Evolutionary conservation across 139 green algal species (phyloP).

Genomic region (Chlamydomonas incerta): DNA sequence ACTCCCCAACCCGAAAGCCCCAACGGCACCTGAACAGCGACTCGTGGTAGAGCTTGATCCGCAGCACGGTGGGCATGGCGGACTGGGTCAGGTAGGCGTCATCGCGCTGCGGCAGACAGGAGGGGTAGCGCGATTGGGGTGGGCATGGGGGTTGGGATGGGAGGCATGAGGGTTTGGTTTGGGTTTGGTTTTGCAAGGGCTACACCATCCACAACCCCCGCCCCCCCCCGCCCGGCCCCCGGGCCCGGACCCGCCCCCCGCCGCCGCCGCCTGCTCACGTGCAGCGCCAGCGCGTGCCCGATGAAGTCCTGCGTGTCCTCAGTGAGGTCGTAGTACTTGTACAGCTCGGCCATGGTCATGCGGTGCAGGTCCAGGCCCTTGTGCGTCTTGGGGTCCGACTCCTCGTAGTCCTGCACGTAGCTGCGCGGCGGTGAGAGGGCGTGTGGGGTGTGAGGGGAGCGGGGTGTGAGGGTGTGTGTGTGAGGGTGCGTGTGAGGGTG

Average conservation of each 20-base stretch:
- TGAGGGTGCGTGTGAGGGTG: too few relatives aligned
- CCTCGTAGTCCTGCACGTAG: constrained; percentile 96
- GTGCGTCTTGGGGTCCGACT: constrained; percentile 84
- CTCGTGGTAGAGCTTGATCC: constrained; percentile 98
- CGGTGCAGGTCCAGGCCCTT: constrained; percentile 86
- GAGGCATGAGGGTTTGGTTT: too few relatives aligned
- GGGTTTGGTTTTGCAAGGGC: too few relatives aligned
- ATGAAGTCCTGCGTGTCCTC: constrained; percentile 95
- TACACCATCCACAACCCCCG: too few relatives aligned
- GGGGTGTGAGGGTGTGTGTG: too few relatives aligned
- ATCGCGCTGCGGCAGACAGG: constrained; percentile 12
- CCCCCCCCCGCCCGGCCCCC: too few relatives aligned
- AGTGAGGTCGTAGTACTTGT: constrained; percentile 88
- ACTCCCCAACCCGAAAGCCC: too few relatives aligned
- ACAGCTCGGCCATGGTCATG: constrained; percentile 93
- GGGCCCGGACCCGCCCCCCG: too few relatives aligned
- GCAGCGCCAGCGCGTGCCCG: constrained; percentile 95
- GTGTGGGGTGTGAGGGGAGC: neutral
- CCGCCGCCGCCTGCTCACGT: constrained; percentile 74
- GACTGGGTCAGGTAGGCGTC: constrained; percentile 63
- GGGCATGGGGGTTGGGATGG: neutral
- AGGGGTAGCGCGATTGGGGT: too few relatives aligned
- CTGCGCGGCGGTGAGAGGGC: constrained; percentile 44
- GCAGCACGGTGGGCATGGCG: constrained; percentile 85
- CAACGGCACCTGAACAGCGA: constrained; percentile 87